Base-by-base conservation (phyloP, 371 early-diverging fungal genomes). In the Mucor sp. region DNA sequence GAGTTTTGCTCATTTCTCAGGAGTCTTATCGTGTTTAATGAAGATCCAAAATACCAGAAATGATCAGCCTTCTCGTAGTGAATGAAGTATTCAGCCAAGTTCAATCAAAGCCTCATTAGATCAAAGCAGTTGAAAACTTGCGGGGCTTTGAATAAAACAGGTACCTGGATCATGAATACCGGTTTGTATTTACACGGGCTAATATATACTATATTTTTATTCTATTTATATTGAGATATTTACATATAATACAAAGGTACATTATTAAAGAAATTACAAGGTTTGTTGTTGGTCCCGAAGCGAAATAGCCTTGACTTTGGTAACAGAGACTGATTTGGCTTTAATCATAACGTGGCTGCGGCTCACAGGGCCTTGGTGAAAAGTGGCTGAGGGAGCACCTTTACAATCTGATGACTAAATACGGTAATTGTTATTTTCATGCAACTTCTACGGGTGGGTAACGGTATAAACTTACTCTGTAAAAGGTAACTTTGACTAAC, bases 401-500 rank as follows among this genome's bases (percentile, higher is more conserved):
- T 69, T 48, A 56, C 74, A 74, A 50, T 70, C 70, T 9, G 59
- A 25, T 32, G 65, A 66, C 74, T 74, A 70, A 56, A 57, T 58
- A 15, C 48, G 8, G 37, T 8, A 60, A 48, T 21, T 35, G 44
- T 57, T 35, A 58, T 44, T 35, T 30, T 35, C 28, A 61, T 19
- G 23, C 27, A 19, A 19, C 5, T 57, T 7, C 12, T 41, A 30
- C 25, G 32, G 48, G n/a, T 11, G 14, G 3, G 12, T 5, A 61
- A 15, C 23, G 25, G 27, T 19, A 19, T 37, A 17, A 14, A 63
- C 67, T 58, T 70, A 70, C 70, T 58, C 70, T 59, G 56, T 68
- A 74, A 43, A 74, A 70, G n/a, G 68, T 68, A 32, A 74, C 63
- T 62, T 70, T 74, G 33, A 70, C 67, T 27, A 74, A 56, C 23